Conservation (phyloP, 1,139 yeast genomes). For the Nakaseomyces glabratus region DNA sequence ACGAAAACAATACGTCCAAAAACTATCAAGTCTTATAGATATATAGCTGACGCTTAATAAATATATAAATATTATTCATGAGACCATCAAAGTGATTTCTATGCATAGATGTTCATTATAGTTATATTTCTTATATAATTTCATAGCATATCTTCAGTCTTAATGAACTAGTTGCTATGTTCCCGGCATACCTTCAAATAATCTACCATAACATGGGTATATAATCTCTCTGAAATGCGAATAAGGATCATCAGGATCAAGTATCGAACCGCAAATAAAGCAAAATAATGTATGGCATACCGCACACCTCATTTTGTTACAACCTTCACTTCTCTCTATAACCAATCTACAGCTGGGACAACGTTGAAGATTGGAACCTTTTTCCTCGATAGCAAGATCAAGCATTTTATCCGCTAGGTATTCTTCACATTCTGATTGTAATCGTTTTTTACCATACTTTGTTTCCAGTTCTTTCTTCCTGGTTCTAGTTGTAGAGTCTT, state of each 20-base stretch:
- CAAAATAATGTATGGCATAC: constrained; percentile 47
- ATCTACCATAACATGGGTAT: constrained; percentile 42
- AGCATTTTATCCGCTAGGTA: constrained; percentile 43
- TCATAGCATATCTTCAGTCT: background rate
- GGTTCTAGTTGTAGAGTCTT: constrained; percentile 22
- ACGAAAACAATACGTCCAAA: too few species aligned
- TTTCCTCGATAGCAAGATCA: constrained; percentile 37
- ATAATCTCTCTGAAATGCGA: constrained; percentile 41
- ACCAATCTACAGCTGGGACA: constrained; percentile 52
- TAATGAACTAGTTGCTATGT: constrained; percentile 7
- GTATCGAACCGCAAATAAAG: constrained; percentile 43
- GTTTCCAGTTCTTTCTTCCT: constrained; percentile 36
- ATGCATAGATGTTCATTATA: too few species aligned
- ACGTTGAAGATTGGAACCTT: constrained; percentile 35
- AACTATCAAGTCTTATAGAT: too few species aligned
- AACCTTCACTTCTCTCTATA: constrained; percentile 56
- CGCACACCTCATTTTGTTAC: constrained; percentile 57
- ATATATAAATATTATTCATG: too few species aligned
- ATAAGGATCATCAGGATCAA: constrained; percentile 41
- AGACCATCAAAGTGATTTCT: too few species aligned
- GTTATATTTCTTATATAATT: too few species aligned
- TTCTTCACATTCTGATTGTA: constrained; percentile 39
- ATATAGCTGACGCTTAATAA: too few species aligned
- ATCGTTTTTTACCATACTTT: constrained; percentile 42
- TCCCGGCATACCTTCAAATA: constrained; percentile 51